Evolutionary conservation across 441 rosid species (phyloP).

Genomic region (Adansonia madagascariensis): DNA sequence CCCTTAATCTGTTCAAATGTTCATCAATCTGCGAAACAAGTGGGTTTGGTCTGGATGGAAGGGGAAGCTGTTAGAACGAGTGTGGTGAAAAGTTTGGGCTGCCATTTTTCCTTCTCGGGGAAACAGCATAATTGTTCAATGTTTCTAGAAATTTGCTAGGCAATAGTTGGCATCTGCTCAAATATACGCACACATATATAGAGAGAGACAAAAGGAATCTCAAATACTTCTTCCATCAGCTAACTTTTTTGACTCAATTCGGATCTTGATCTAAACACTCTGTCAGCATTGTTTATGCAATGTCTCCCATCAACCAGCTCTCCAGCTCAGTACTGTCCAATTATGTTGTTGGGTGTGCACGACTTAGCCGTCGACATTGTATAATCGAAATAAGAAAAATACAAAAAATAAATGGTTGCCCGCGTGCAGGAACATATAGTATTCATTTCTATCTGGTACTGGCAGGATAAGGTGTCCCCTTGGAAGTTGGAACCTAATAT

Average conservation of each 20-base stretch:
- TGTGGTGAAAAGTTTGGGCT: conserved; percentile 15
- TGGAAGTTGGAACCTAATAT: no score
- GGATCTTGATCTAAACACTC: not conserved
- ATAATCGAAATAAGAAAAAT: not conserved
- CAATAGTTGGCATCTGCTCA: not conserved
- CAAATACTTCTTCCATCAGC: conserved; percentile 30
- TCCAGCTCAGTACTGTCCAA: not conserved
- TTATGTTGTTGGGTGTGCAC: no score
- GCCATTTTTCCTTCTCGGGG: not conserved
- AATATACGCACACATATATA: not conserved
- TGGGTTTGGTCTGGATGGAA: conserved; percentile 32
- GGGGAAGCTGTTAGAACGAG: conserved; percentile 31
- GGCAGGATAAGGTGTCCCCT: no score
- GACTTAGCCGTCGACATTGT: no score
- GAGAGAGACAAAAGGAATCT: conserved; percentile 11
- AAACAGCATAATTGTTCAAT: not conserved
- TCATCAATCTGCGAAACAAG: conserved; percentile 30
- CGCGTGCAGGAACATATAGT: not conserved
- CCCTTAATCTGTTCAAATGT: not conserved
- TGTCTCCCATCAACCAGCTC: conserved; percentile 25
- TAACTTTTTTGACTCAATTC: not conserved
- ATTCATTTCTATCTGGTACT: no score
- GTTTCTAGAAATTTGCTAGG: not conserved
- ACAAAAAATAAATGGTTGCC: not conserved
- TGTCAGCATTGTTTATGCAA: not conserved